Percentiles rank a stretch among this genome's conserved stretches.
These are phyloP conservation scores for Aschersonia sp. DNA, from an alignment of 2,329 filamentous ascomycete genomes.

Conservation along the genomic window DNA sequence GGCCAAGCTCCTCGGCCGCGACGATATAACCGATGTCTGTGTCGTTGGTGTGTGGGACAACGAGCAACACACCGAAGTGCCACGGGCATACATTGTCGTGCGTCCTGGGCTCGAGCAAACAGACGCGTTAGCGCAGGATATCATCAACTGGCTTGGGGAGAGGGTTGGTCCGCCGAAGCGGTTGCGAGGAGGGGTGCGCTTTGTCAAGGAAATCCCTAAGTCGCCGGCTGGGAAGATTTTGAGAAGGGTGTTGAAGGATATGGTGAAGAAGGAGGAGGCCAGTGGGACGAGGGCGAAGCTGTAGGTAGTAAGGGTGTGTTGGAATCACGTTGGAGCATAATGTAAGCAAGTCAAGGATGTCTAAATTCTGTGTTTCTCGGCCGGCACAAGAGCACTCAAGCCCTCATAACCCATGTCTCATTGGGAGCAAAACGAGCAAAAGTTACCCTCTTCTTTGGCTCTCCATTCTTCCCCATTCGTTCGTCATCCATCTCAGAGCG, in stretches of 20 bases:
- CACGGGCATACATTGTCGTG: constrained; percentile 30
- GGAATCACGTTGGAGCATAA: background rate
- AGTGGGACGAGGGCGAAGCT: constrained; percentile 19
- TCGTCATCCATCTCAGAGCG: too few relatives aligned
- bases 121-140: constrained; percentile 19
- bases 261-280: constrained; percentile 20
- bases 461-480: too few relatives aligned
- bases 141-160: constrained; percentile 27
- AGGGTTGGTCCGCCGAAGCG: constrained; percentile 53
- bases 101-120: constrained; percentile 19
- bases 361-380: too few relatives aligned
- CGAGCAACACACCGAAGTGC: constrained; percentile 51
- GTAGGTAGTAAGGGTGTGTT: constrained; percentile 8
- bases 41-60: constrained; percentile 48
- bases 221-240: constrained; percentile 42
- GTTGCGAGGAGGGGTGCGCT: constrained; percentile 55
- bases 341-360: background rate
- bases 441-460: too few relatives aligned
- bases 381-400: too few relatives aligned
- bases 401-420: too few relatives aligned
- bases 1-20: constrained; percentile 26
- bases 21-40: constrained; percentile 41
- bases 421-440: too few relatives aligned
- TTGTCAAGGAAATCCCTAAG: constrained; percentile 56
- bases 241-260: constrained; percentile 32